A percentile compares a stretch with the other conserved stretches of the same genome.
Evolutionary conservation across 306 rosid genomes (phyloP).

Genomic region (Trichosanthes cucumerina): DNA sequence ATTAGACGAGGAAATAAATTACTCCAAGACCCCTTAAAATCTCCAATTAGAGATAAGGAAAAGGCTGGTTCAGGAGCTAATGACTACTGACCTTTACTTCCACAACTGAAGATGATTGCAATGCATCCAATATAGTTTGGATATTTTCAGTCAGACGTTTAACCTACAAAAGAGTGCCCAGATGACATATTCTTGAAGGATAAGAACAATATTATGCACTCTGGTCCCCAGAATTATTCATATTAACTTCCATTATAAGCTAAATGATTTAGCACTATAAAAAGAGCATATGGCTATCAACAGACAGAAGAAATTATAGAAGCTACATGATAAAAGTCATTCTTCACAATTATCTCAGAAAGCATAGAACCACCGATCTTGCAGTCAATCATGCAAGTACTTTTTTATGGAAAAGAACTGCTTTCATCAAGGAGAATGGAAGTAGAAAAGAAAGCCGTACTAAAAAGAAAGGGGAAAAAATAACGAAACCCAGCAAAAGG

Average conservation of each 20-base stretch:
- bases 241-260: neutral
- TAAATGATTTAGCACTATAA: neutral
- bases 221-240: neutral
- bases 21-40: neutral
- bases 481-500: neutral
- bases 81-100: slow-evolving; percentile 53
- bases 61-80: slow-evolving; percentile 3
- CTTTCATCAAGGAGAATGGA: slow-evolving; percentile 8
- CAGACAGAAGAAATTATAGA: neutral
- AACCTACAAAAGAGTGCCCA: slow-evolving; percentile 35
- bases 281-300: neutral
- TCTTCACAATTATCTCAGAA: slow-evolving; percentile 8
- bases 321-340: neutral
- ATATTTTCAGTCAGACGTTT: slow-evolving; percentile 56
- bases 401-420: neutral
- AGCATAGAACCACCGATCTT: slow-evolving; percentile 5
- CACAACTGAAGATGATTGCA: slow-evolving; percentile 42
- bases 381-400: neutral
- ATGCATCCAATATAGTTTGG: slow-evolving; percentile 50
- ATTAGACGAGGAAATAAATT: neutral
- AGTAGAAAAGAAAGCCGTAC: neutral
- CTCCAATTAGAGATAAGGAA: neutral
- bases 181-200: slow-evolving; percentile 1
- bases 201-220: neutral
- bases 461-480: neutral